Evolutionary conservation across 2,329 filamentous ascomycete species (phyloP).

Genomic region (Pseudogymnoascus sp.): DNA sequence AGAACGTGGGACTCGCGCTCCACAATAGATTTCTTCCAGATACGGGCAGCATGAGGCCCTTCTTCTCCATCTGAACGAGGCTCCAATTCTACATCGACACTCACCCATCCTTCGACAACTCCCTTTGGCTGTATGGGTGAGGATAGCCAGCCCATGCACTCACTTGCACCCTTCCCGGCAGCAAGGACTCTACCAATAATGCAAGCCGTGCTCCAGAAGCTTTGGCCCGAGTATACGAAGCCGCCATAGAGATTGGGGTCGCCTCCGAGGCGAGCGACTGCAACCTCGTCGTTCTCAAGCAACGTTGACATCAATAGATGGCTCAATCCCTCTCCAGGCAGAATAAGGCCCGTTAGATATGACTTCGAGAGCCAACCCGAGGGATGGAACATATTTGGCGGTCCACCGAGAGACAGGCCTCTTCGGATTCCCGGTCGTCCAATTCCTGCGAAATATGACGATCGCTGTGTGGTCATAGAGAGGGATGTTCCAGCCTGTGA

Average conservation of each 20-base stretch:
- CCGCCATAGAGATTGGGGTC: slow-evolving; percentile 58
- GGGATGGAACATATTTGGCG: slow-evolving; percentile 50
- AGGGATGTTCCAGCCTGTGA: slow-evolving; percentile 21
- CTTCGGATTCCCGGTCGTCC: slow-evolving; percentile 20
- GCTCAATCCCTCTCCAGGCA: slow-evolving; percentile 56
- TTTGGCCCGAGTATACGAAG: slow-evolving; percentile 56
- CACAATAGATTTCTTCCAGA: slow-evolving; percentile 54
- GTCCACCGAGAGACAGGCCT: slow-evolving; percentile 31
- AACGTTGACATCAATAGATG: slow-evolving; percentile 61
- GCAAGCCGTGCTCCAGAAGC: slow-evolving; percentile 63
- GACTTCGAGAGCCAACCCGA: slow-evolving; percentile 63
- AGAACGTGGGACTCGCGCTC: slow-evolving; percentile 55
- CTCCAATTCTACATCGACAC: slow-evolving; percentile 49
- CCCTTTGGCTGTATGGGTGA: slow-evolving; percentile 50
- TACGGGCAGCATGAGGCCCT: slow-evolving; percentile 47
- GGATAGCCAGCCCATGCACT: slow-evolving; percentile 64
- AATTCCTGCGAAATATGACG: slow-evolving; percentile 27
- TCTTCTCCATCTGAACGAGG: slow-evolving; percentile 40
- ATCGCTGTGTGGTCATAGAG: slow-evolving; percentile 23
- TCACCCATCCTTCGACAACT: slow-evolving; percentile 50
- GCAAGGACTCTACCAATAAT: slow-evolving; percentile 59
- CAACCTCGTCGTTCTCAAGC: slow-evolving; percentile 56
- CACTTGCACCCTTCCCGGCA: slow-evolving; percentile 52
- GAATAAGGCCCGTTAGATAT: slow-evolving; percentile 57
- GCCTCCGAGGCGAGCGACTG: slow-evolving; percentile 50